A percentile compares a stretch with the other conserved stretches of the same genome.
Evolutionary conservation across 768 basidiomycete species (phyloP).

Genomic region (Termitomyces sp.): DNA sequence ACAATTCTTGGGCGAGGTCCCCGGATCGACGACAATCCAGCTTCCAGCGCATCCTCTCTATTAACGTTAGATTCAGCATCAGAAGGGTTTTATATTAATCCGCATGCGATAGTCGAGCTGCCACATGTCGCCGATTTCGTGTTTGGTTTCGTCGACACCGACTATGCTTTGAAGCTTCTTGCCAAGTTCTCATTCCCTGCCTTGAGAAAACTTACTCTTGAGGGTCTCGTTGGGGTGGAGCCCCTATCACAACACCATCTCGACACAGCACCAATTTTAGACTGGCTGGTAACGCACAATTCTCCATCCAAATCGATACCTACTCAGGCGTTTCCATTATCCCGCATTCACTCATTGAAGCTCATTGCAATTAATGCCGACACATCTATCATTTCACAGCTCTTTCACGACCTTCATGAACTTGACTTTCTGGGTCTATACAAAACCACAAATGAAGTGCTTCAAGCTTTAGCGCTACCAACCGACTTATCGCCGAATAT

Average conservation of each 20-base stretch:
- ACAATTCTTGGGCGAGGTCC: constrained; percentile 53
- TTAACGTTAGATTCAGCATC: not conserved
- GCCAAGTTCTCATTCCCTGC: constrained; percentile 32
- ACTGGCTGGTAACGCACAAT: constrained; percentile 21
- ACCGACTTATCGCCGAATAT: not conserved
- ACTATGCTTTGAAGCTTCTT: constrained; percentile 32
- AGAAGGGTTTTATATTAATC: not conserved
- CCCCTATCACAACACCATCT: constrained; percentile 18
- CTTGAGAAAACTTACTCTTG: constrained; percentile 33
- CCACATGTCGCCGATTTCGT: constrained; percentile 26
- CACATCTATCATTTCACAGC: constrained; percentile 13
- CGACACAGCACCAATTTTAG: constrained; percentile 32
- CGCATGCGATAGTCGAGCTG: constrained; percentile 19
- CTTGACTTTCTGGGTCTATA: constrained; percentile 18
- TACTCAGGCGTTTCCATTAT: constrained; percentile 13
- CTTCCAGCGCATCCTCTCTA: not conserved
- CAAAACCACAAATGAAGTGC: constrained; percentile 18
- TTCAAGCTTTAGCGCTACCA: constrained; percentile 15
- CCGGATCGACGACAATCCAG: constrained; percentile 16
- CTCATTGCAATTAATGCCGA: constrained; percentile 23
- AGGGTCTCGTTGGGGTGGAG: constrained; percentile 37
- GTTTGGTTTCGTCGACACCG: constrained; percentile 39
- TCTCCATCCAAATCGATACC: not conserved
- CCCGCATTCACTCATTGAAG: constrained; percentile 24
- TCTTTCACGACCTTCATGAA: constrained; percentile 23